Conservation (phyloP, 1,139 yeast genomes). For the Pichia sp. region DNA sequence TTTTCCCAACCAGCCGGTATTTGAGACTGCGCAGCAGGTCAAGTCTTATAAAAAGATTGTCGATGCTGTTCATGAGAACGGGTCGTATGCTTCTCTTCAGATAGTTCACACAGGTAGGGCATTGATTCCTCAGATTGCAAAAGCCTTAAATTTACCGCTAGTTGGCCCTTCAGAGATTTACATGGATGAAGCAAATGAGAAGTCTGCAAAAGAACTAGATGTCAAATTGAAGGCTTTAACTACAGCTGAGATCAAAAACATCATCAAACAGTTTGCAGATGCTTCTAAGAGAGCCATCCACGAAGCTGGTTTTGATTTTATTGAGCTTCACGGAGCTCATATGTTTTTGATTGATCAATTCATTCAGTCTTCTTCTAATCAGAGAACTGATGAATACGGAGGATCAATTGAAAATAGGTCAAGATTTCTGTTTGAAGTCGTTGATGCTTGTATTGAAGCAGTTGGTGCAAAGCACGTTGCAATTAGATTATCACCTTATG, state of each 20-base stretch:
- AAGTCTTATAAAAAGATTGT: conserved; percentile 44
- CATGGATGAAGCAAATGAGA: conserved; percentile 35
- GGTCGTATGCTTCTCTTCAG: conserved; percentile 51
- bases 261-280: conserved; percentile 38
- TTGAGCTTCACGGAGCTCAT: conserved; percentile 52
- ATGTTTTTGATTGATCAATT: conserved; percentile 46
- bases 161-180: conserved; percentile 47
- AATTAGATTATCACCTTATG: conserved; percentile 61
- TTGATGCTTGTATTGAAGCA: conserved; percentile 36
- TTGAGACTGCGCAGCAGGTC: conserved; percentile 51
- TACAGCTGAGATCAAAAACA: conserved; percentile 34
- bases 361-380: conserved; percentile 37
- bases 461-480: conserved; percentile 41
- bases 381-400: conserved; percentile 51
- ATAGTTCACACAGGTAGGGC: conserved; percentile 60
- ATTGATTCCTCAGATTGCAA: conserved; percentile 42
- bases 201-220: conserved; percentile 34
- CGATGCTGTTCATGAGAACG: conserved; percentile 53
- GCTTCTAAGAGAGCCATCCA: conserved; percentile 46
- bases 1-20: conserved; percentile 46
- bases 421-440: conserved; percentile 36
- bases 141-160: conserved; percentile 35
- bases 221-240: conserved; percentile 39
- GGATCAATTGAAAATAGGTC: conserved; percentile 45
- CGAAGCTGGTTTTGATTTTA: conserved; percentile 46